phyloP scores from a whole-genome alignment of 352 stramenopile genomes.

The Phytophthora fragariaefolia region DNA sequence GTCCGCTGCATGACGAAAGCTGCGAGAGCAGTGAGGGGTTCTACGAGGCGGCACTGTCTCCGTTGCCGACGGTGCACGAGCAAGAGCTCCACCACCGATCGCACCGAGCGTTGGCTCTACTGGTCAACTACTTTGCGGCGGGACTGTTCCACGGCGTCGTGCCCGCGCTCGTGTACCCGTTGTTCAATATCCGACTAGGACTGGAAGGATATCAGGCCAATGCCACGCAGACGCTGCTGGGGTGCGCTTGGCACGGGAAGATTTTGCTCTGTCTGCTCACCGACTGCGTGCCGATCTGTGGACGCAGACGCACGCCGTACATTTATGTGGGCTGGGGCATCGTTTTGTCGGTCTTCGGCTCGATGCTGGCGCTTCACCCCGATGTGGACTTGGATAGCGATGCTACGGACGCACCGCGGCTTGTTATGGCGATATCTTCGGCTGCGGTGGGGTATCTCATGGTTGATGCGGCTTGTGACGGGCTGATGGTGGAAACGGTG shows the following conservation, averaged over 20 bases:
- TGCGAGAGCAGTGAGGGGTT: constrained; percentile 9
- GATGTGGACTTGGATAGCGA: constrained; percentile 14
- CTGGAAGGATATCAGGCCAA: constrained; percentile 76
- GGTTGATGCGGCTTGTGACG: constrained; percentile 78
- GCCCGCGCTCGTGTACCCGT: constrained; percentile 70
- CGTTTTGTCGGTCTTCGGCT: constrained; percentile 48
- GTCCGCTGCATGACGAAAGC: constrained; percentile 15
- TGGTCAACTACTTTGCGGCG: constrained; percentile 76
- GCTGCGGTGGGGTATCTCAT: constrained; percentile 60
- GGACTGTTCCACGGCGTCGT: constrained; percentile 75
- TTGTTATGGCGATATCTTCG: constrained; percentile 56
- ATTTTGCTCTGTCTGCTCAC: constrained; percentile 70
- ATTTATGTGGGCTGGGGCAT: constrained; percentile 67
- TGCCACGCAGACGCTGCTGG: constrained; percentile 60
- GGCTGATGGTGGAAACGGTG: constrained; percentile 80
- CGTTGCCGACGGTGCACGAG: constrained; percentile 13
- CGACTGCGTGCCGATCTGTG: constrained; percentile 62
- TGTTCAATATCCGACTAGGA: constrained; percentile 77
- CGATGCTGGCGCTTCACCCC: constrained; percentile 35
- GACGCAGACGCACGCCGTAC: constrained; percentile 72
- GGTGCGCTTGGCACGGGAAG: constrained; percentile 74
- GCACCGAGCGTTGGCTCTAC: constrained; percentile 43
- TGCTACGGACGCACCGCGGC: constrained; percentile 40
- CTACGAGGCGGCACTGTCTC: constrained; percentile 27
- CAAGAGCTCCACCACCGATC: constrained; percentile 11